phyloP scores from a whole-genome alignment of 805 yeast genomes.

The Torulaspora indica region DNA sequence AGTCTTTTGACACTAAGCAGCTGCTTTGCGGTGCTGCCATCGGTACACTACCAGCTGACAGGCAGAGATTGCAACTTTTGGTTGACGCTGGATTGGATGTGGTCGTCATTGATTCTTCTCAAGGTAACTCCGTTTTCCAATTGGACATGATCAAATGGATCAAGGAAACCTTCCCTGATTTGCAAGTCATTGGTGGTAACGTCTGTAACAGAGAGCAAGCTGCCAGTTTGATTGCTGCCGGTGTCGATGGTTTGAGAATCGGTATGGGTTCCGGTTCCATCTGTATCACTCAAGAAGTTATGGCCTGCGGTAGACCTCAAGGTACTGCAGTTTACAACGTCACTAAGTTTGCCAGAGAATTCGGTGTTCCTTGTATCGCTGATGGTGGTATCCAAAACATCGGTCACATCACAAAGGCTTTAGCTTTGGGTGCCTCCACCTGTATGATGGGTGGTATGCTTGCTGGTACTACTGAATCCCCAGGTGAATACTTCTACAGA shows the following conservation, averaged over 20 bases:
- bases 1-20: slow-evolving; percentile 89
- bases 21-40: slow-evolving; percentile 97
- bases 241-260: slow-evolving; percentile 96
- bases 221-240: slow-evolving; percentile 87
- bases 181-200: slow-evolving; percentile 94
- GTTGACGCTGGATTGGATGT: slow-evolving; percentile 97
- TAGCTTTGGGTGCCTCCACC: slow-evolving; percentile 93
- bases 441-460: slow-evolving; percentile 99
- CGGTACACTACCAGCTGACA: slow-evolving; percentile 90
- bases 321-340: slow-evolving; percentile 98
- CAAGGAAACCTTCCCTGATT: slow-evolving; percentile 69
- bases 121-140: slow-evolving; percentile 96
- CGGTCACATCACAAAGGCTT: slow-evolving; percentile 96
- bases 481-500: slow-evolving; percentile 96
- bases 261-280: slow-evolving; percentile 99
- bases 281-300: slow-evolving; percentile 98
- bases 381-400: slow-evolving; percentile 99
- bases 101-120: slow-evolving; percentile 91
- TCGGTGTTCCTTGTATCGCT: slow-evolving; percentile 98
- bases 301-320: slow-evolving; percentile 99
- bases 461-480: slow-evolving; percentile 98
- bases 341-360: slow-evolving; percentile 85
- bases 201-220: slow-evolving; percentile 99
- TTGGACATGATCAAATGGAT: slow-evolving; percentile 88
- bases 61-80: slow-evolving; percentile 72